Evolutionary conservation across 371 early-diverging fungal genomes (phyloP).

Genomic region (Cokeromyces recurvatus): DNA sequence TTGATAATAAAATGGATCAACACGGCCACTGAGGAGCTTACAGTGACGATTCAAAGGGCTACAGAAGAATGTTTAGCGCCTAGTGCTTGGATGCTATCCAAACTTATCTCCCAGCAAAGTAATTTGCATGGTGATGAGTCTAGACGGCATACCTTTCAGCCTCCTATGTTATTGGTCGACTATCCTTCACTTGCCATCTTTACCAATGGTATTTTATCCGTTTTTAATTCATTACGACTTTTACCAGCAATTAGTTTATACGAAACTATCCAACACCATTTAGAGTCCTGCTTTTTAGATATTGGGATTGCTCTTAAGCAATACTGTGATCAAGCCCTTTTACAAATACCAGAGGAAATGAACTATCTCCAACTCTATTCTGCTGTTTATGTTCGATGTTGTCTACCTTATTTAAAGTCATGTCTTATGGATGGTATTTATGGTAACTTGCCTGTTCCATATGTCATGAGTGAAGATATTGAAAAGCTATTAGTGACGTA

Average conservation of each 20-base stretch:
- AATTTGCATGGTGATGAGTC: conserved; percentile 2
- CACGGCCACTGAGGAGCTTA: conserved; percentile 42
- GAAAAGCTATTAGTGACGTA: conserved; percentile 18
- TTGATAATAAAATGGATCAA: conserved; percentile 51
- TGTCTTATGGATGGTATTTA: conserved; percentile 46
- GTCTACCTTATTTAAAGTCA: conserved; percentile 39
- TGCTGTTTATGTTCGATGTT: conserved; percentile 37
- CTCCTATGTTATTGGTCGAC: conserved; percentile 58
- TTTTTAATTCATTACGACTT: conserved; percentile 66
- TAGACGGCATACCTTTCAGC: conserved; percentile 21
- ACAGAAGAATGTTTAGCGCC: conserved; percentile 31
- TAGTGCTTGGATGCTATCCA: conserved; percentile 48
- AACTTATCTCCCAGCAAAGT: not conserved
- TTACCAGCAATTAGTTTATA: conserved; percentile 47
- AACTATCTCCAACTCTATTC: conserved; percentile 28
- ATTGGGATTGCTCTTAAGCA: conserved; percentile 42
- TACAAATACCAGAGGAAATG: conserved; percentile 17
- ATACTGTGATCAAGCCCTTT: conserved; percentile 29
- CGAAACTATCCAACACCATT: conserved; percentile 17
- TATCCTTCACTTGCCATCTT: conserved; percentile 69
- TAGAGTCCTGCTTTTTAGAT: conserved; percentile 32
- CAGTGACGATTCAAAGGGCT: conserved; percentile 27
- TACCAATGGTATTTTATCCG: conserved; percentile 61
- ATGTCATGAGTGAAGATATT: conserved; percentile 12
- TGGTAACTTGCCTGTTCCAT: conserved; percentile 16